Evolutionary conservation across 2,329 filamentous ascomycete species (phyloP), one percentile per base, ranked within the genome.

Genomic region (Verticillium nonalfalfae): DNA sequence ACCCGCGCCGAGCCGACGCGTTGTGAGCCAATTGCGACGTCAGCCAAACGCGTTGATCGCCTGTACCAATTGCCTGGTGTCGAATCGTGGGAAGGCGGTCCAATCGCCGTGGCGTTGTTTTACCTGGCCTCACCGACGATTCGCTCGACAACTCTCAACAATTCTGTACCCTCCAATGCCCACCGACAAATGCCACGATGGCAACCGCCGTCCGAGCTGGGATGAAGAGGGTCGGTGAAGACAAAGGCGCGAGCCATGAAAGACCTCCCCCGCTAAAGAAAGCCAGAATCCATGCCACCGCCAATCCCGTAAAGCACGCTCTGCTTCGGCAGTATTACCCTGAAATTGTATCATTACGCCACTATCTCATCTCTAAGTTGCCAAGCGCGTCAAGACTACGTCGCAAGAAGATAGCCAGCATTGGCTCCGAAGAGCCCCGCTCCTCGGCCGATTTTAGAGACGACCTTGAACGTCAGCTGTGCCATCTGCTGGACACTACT

Each of bases 351-450:
- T 87, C 87, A 0, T 77, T 97, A 61, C 86, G 91, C 68, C 80
- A 89, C 62, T 90, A 91, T 75, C 77, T 93, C 45, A 77, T 93
- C 57, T 78, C 78, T 21, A 84, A 80, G 63, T 81, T 96, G 11
- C 89, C 90, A 0, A 66, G 73, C n/a, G 80, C 85, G 11, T 94
- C 91, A 5, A 89, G 81, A 60, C 71, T 87, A 60, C 77, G 86
- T 56, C 77, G 83, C 35, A 85, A 79, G 69, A 88, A 86, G 68
- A 80, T 89, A 57, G 70, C 76, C 1, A 74, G 72, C 4, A 64
- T 85, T 26, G 80, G 81, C 4, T 67, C 70, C 38, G 64, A 66
- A 21, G 62, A 62, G 6, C 62, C 63, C 11, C 15, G 60, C 36
- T 59, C 66, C 7, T 64, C 61, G n/a, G 40, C 66, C 18, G 59